Conservation (phyloP, 1,284 basidiomycete species). For the Moesziomyces sp. region DNA sequence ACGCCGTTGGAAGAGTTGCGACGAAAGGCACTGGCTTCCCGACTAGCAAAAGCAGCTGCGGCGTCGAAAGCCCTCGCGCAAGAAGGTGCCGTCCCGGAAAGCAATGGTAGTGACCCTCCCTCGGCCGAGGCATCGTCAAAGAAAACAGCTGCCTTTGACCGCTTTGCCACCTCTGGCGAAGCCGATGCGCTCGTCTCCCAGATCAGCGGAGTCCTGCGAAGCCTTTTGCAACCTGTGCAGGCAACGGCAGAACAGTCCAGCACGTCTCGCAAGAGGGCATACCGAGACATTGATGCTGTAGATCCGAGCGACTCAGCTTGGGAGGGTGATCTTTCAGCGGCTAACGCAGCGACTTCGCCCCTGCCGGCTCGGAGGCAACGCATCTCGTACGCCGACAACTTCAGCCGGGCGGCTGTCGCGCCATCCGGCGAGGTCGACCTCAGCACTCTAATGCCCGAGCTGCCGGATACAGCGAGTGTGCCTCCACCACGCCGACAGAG, state of each 20-base stretch:
- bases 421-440: slow-evolving; percentile 43
- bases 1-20: slow-evolving; percentile 37
- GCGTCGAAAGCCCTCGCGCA: not conserved
- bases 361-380: slow-evolving; percentile 27
- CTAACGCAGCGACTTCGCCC: not conserved
- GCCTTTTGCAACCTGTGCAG: slow-evolving; percentile 14
- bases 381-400: slow-evolving; percentile 42
- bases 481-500: slow-evolving; percentile 8
- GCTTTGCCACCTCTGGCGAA: slow-evolving; percentile 25
- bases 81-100: not conserved
- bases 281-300: slow-evolving; percentile 38
- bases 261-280: slow-evolving; percentile 26
- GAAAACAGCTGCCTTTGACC: slow-evolving; percentile 15
- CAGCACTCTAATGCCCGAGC: slow-evolving; percentile 21
- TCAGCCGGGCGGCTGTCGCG: slow-evolving; percentile 21
- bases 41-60: slow-evolving; percentile 23
- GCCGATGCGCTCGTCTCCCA: slow-evolving; percentile 31
- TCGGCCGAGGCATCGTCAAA: not conserved
- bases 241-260: slow-evolving; percentile 1
- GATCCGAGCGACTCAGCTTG: slow-evolving; percentile 2
- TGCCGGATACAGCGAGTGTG: slow-evolving; percentile 13
- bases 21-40: slow-evolving; percentile 32
- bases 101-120: not conserved
- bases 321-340: slow-evolving; percentile 13
- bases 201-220: slow-evolving; percentile 22